Percentiles rank a stretch among this genome's conserved stretches.
phyloP scores from a whole-genome alignment of 2,329 filamentous ascomycete species.

The Cercospora brassicicola region DNA sequence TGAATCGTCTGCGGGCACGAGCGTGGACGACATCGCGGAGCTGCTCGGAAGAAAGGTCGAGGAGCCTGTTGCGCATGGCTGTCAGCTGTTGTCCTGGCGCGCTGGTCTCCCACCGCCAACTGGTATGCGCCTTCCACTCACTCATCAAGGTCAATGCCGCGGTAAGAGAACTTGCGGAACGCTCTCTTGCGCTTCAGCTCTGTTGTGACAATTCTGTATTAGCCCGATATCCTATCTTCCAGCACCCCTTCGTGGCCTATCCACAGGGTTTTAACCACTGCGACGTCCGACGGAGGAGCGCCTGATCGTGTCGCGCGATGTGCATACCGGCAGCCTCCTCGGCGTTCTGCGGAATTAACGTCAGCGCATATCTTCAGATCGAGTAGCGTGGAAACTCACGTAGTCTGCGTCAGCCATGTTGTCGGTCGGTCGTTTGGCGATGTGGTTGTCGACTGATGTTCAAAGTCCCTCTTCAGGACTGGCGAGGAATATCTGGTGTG shows the following conservation, averaged over 20 bases:
- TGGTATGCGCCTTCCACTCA: slow-evolving; percentile 55
- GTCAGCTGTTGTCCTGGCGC: slow-evolving; percentile 19
- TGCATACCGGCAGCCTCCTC: slow-evolving; percentile 83
- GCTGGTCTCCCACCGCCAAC: slow-evolving; percentile 6
- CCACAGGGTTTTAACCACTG: slow-evolving; percentile 44
- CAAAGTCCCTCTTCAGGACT: not conserved
- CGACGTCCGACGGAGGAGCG: slow-evolving; percentile 31
- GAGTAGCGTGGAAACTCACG: slow-evolving; percentile 60
- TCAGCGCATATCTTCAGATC: slow-evolving; percentile 8
- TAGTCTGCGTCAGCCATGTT: slow-evolving; percentile 85
- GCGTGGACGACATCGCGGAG: slow-evolving; percentile 99
- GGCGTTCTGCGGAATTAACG: slow-evolving; percentile 67
- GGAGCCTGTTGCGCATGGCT: slow-evolving; percentile 64
- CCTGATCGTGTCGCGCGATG: slow-evolving; percentile 26
- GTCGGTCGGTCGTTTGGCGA: slow-evolving; percentile 47
- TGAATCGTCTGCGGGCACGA: slow-evolving; percentile 97
- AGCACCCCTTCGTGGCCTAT: slow-evolving; percentile 45
- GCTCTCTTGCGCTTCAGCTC: slow-evolving; percentile 99
- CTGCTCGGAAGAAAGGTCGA: slow-evolving; percentile 97
- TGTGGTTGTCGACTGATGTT: slow-evolving; percentile 31
- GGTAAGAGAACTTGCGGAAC: slow-evolving; percentile 99
- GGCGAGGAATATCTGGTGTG: slow-evolving; percentile 6
- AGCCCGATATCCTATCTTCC: slow-evolving; percentile 42
- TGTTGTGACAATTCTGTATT: slow-evolving; percentile 41
- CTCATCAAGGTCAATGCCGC: slow-evolving; percentile 99